A percentile compares a stretch with the other conserved stretches of the same genome.
phyloP scores from a whole-genome alignment of 352 stramenopile genomes.

The Peronospora destructor region DNA sequence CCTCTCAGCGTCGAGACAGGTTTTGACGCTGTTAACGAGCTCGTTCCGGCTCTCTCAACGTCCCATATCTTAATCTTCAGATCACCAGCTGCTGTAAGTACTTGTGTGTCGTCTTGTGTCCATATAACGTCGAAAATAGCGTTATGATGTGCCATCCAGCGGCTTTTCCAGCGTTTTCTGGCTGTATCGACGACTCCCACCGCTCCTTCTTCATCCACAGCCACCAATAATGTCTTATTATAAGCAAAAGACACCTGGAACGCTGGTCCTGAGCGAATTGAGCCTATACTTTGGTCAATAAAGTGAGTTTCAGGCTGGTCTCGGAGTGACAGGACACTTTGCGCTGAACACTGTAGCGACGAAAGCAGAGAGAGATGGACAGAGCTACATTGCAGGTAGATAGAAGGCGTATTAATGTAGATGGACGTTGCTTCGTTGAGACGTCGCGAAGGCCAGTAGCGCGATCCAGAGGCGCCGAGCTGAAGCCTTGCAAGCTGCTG shows the following conservation, averaged over 20 bases:
- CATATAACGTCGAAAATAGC: constrained; percentile 68
- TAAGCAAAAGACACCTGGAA: constrained; percentile 54
- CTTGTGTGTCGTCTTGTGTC: constrained; percentile 38
- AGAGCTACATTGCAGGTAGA: constrained; percentile 12
- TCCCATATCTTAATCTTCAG: constrained; percentile 49
- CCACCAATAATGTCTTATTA: constrained; percentile 27
- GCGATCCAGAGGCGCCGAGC: constrained; percentile 21
- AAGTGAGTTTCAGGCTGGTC: constrained; percentile 7
- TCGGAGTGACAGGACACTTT: constrained; percentile 17
- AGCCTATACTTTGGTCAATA: constrained; percentile 8
- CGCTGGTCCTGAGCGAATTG: constrained; percentile 24
- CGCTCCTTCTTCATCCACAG: constrained; percentile 52
- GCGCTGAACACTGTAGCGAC: constrained; percentile 29
- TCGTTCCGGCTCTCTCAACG: constrained; percentile 27
- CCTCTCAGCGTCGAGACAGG: constrained; percentile 33
- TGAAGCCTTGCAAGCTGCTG: constrained; percentile 36
- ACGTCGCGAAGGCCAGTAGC: constrained; percentile 18
- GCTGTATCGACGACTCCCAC: constrained; percentile 36
- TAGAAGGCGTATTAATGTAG: constrained; percentile 12
- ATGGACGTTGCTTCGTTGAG: constrained; percentile 7
- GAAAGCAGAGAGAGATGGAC: constrained; percentile 26
- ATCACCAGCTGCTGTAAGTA: constrained; percentile 59
- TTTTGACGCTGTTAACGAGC: constrained; percentile 1
- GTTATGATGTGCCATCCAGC: constrained; percentile 55
- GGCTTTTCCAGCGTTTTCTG: constrained; percentile 20